Evolutionary conservation across 202 grass and related monocot genomes (phyloP).

Genomic region (Zizania palustris): DNA sequence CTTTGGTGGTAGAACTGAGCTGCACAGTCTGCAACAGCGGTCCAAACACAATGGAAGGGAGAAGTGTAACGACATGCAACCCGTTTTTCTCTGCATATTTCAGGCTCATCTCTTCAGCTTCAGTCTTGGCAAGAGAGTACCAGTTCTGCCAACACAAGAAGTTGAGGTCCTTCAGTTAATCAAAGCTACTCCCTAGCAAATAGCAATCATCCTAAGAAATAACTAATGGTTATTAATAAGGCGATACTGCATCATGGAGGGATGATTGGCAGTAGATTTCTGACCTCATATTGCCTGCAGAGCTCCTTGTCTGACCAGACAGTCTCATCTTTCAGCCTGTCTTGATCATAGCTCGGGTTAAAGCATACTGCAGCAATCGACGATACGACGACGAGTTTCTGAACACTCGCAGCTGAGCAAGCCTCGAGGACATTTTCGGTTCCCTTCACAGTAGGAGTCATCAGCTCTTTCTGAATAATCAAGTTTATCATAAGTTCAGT

Average conservation of each 20-base stretch:
- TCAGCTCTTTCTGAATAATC: conserved; percentile 49
- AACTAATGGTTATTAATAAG: too few species aligned
- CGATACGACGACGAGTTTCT: conserved; percentile 50
- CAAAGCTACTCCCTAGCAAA: not conserved
- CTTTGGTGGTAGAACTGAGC: conserved; percentile 36
- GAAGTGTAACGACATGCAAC: conserved; percentile 36
- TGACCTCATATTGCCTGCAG: conserved; percentile 51
- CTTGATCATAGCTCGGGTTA: conserved; percentile 45
- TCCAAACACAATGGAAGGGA: conserved; percentile 40
- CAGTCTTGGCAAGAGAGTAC: conserved; percentile 46
- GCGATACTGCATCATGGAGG: too few species aligned
- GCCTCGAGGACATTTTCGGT: conserved; percentile 57
- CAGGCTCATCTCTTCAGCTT: conserved; percentile 32
- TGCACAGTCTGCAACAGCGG: conserved; percentile 36
- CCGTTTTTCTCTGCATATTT: conserved; percentile 30
- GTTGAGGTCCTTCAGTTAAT: not conserved
- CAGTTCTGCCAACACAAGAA: conserved; percentile 41
- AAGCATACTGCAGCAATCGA: conserved; percentile 32
- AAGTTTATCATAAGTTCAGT: not conserved
- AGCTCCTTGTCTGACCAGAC: conserved; percentile 65
- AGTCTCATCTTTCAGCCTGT: conserved; percentile 50
- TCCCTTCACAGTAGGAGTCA: conserved; percentile 59
- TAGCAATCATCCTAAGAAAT: too few species aligned
- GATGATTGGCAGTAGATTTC: not conserved
- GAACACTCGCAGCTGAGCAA: conserved; percentile 40